These are phyloP conservation scores for Termitomyces sp. DNA, from an alignment of 768 basidiomycete genomes.

Conservation along the genomic window DNA sequence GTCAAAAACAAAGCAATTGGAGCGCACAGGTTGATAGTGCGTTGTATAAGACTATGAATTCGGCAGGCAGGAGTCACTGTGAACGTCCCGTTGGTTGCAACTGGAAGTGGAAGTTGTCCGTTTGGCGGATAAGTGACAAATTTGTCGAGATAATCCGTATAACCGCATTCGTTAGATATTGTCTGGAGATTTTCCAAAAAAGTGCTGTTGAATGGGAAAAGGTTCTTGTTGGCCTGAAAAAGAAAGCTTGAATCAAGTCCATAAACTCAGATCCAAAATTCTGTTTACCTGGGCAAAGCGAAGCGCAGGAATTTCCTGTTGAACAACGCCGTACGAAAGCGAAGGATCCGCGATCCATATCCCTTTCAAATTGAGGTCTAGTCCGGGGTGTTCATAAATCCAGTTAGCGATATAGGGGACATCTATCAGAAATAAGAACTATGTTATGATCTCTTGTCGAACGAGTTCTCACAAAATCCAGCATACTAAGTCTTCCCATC, in stretches of 20 bases:
- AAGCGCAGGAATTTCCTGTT: constrained; percentile 62
- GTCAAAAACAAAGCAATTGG: not conserved
- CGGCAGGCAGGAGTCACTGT: constrained; percentile 35
- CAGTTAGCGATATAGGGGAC: constrained; percentile 62
- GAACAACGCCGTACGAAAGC: constrained; percentile 45
- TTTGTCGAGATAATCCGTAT: constrained; percentile 54
- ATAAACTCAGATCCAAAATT: not conserved
- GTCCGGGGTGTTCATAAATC: constrained; percentile 60
- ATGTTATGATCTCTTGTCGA: not conserved
- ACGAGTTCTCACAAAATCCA: constrained; percentile 50
- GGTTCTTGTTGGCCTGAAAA: constrained; percentile 44
- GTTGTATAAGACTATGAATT: constrained; percentile 44
- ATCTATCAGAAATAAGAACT: constrained; percentile 14
- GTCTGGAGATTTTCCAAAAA: constrained; percentile 50
- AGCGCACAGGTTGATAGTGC: constrained; percentile 41
- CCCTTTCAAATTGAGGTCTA: constrained; percentile 49
- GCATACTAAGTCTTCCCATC: constrained; percentile 44
- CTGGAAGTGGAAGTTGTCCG: constrained; percentile 58
- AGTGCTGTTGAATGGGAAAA: constrained; percentile 55
- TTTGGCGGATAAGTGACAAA: constrained; percentile 62
- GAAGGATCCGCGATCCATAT: constrained; percentile 58
- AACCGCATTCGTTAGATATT: constrained; percentile 50
- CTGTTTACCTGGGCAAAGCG: constrained; percentile 40
- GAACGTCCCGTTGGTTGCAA: constrained; percentile 37
- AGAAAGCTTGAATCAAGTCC: not conserved